Conservation (phyloP, 169 alveolate genomes). For the Eimeria maxima region DNA sequence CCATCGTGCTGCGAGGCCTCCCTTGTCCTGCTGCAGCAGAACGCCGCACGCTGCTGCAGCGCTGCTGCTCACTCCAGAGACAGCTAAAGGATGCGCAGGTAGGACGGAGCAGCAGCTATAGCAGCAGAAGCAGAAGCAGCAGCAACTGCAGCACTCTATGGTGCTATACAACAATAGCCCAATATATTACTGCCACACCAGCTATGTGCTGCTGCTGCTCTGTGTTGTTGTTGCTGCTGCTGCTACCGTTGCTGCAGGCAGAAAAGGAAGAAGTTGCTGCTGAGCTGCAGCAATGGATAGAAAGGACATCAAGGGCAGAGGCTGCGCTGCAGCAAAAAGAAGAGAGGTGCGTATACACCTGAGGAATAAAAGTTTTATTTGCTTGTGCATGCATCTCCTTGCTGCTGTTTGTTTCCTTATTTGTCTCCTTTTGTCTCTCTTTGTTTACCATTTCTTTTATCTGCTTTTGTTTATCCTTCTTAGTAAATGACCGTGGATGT, state of each 20-base stretch:
- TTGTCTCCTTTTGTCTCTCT: neutral
- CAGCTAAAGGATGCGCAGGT: constrained; percentile 26
- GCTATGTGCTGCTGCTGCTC: neutral
- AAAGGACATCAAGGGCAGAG: neutral
- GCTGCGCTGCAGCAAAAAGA: constrained; percentile 42
- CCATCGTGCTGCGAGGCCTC: constrained; percentile 25
- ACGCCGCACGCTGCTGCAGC: constrained; percentile 44
- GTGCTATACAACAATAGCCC: too few species aligned
- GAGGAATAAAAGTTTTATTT: too few species aligned
- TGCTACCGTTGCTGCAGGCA: constrained; percentile 70
- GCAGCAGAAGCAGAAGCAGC: constrained; percentile 25
- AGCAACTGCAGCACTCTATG: neutral
- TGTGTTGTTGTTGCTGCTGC: constrained; percentile 25
- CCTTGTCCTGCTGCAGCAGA: constrained; percentile 42
- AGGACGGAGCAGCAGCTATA: constrained; percentile 12
- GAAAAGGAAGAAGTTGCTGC: constrained; percentile 64
- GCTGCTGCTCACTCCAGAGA: neutral
- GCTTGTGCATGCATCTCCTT: too few species aligned
- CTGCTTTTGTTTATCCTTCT: neutral
- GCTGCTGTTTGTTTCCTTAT: neutral
- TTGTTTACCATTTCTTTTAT: too few species aligned
- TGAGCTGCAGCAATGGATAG: constrained; percentile 60
- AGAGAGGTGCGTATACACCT: neutral
- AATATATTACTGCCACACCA: neutral
- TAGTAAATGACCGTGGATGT: neutral